phyloP scores from a whole-genome alignment of 768 basidiomycete species.

The Megacollybia marginata region DNA sequence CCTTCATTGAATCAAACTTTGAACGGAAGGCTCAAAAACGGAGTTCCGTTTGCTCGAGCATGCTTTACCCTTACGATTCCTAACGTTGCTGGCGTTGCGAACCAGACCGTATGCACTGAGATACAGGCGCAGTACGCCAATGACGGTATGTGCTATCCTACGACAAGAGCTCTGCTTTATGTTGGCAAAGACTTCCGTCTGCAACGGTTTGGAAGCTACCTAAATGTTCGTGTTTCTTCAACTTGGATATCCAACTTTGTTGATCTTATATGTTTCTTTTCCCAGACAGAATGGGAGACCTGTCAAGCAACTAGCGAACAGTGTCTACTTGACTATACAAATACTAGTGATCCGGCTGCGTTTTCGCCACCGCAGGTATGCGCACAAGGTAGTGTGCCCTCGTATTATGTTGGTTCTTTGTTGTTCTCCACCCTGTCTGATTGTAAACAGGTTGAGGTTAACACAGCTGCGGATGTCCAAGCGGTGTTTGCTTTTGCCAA shows the following conservation, averaged over 20 bases:
- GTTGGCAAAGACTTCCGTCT: neutral
- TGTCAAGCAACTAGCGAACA: conserved; percentile 25
- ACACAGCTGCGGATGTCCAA: conserved; percentile 8
- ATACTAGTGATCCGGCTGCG: conserved; percentile 13
- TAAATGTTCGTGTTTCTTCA: neutral
- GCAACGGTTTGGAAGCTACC: neutral
- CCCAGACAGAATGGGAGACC: conserved; percentile 29
- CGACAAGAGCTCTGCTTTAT: neutral
- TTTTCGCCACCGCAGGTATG: conserved; percentile 14
- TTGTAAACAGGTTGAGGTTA: conserved; percentile 11
- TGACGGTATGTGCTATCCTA: neutral
- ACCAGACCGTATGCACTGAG: neutral
- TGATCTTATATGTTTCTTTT: neutral
- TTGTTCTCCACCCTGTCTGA: conserved; percentile 2
- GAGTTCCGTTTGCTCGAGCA: neutral
- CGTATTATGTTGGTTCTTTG: conserved; percentile 17
- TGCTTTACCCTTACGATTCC: neutral
- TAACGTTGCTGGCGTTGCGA: neutral
- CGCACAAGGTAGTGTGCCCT: conserved; percentile 20
- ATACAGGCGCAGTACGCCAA: neutral
- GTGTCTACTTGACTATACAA: conserved; percentile 26
- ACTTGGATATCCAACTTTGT: neutral
- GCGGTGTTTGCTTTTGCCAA: conserved; percentile 14
- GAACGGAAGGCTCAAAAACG: neutral
- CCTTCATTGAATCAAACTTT: neutral